A percentile compares a stretch with the other conserved stretches of the same genome.
Conservation (phyloP, 306 rosid genomes). For the Morella rubra region DNA sequence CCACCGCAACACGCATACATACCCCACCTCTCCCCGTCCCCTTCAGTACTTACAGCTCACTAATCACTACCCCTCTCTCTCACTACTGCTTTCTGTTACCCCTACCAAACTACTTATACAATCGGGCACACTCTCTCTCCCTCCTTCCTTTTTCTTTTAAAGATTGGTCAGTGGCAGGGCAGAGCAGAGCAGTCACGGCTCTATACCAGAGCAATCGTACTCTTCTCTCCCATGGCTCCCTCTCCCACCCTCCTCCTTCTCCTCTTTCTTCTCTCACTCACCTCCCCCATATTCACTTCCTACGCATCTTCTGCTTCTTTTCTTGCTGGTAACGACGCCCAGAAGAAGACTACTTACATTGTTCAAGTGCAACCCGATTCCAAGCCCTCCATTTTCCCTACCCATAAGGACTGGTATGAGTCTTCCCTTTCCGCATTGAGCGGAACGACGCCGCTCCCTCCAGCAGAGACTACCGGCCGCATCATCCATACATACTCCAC, state of each 20-base stretch:
- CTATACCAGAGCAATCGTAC: background rate
- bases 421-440: slow-evolving; percentile 58
- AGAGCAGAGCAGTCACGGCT: background rate
- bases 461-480: background rate
- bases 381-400: slow-evolving; percentile 79
- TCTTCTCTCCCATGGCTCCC: slow-evolving; percentile 37
- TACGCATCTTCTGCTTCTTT: slow-evolving; percentile 19
- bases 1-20: background rate
- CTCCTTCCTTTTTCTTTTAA: slow-evolving; percentile 26
- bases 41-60: no score
- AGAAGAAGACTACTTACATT: slow-evolving; percentile 46
- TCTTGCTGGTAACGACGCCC: slow-evolving; percentile 15
- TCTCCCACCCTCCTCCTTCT: slow-evolving; percentile 14
- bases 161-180: slow-evolving; percentile 11
- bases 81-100: no score
- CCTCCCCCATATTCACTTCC: slow-evolving; percentile 6
- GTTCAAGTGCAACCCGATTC: slow-evolving; percentile 59
- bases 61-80: no score
- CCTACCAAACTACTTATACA: no score
- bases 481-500: slow-evolving; percentile 68
- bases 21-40: no score
- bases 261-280: slow-evolving; percentile 11
- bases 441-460: background rate
- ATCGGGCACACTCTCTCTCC: no score
- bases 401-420: slow-evolving; percentile 71